Conservation (phyloP, 176 grass and related monocot species). For the Triticum monococcum region DNA sequence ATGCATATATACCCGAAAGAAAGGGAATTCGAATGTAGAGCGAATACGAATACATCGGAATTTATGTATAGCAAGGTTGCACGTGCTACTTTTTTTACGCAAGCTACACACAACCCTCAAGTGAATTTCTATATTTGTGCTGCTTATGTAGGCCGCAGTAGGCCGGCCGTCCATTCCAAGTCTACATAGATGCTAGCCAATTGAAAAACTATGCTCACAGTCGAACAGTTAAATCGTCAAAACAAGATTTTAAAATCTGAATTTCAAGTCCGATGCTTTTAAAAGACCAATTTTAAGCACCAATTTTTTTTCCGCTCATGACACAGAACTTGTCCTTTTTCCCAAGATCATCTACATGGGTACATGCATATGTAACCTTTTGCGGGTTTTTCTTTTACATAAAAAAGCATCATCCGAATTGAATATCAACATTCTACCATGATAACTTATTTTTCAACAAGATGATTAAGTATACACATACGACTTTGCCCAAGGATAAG, state of each 20-base stretch:
- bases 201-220: no score
- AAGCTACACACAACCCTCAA: background rate
- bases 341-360: no score
- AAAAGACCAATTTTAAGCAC: background rate
- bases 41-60: background rate
- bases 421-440: background rate
- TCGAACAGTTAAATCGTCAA: background rate
- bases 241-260: background rate
- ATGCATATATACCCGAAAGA: background rate
- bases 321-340: no score
- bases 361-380: background rate
- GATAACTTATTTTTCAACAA: background rate
- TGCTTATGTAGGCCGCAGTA: background rate
- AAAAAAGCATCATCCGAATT: background rate
- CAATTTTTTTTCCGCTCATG: background rate
- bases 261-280: background rate
- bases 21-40: no score
- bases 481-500: background rate
- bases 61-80: background rate
- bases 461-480: background rate
- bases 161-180: accelerated
- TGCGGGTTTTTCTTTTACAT: background rate
- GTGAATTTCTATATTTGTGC: background rate
- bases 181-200: background rate
- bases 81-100: background rate